Evolutionary conservation across 1,284 basidiomycete species (phyloP).

Genomic region (Farysia itapuensis): DNA sequence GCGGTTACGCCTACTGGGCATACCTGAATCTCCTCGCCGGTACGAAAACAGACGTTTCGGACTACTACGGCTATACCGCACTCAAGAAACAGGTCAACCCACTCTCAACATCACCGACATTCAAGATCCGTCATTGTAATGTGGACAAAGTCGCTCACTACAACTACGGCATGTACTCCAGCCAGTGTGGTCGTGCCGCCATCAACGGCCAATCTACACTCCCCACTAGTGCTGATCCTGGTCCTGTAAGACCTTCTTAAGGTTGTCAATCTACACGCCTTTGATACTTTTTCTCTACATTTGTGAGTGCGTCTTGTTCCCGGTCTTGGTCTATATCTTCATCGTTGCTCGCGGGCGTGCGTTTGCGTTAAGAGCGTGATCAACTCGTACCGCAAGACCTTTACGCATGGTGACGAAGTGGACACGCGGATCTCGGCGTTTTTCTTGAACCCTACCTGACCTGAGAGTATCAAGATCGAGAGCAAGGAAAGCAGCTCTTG

Average conservation of each 20-base stretch:
- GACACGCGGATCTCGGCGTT: constrained; percentile 75
- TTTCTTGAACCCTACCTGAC: constrained; percentile 76
- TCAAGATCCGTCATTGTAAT: constrained; percentile 9
- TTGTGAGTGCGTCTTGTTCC: too few species aligned
- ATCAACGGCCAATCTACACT: constrained; percentile 7
- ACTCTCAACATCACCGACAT: constrained; percentile 2
- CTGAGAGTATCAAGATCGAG: constrained; percentile 81
- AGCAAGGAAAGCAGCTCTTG: constrained; percentile 89
- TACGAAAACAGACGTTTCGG: constrained; percentile 32
- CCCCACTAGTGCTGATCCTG: constrained; percentile 10
- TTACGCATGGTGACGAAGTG: constrained; percentile 83
- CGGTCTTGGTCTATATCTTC: constrained; percentile 52
- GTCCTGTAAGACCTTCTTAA: constrained; percentile 5
- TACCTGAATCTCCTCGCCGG: constrained; percentile 43
- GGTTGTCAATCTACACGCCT: too few species aligned
- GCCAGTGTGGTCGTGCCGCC: constrained; percentile 25
- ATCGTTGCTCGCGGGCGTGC: constrained; percentile 38
- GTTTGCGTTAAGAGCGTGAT: constrained; percentile 66
- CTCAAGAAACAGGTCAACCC: constrained; percentile 3
- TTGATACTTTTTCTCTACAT: too few species aligned
- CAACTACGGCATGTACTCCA: constrained; percentile 20
- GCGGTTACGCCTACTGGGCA: constrained; percentile 44
- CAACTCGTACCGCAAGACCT: constrained; percentile 76
- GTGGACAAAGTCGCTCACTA: constrained; percentile 17
- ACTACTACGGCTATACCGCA: constrained; percentile 16